These are phyloP conservation scores for Exophiala aquamarina DNA, from an alignment of 2,329 filamentous ascomycete species.

Conservation along the genomic window DNA sequence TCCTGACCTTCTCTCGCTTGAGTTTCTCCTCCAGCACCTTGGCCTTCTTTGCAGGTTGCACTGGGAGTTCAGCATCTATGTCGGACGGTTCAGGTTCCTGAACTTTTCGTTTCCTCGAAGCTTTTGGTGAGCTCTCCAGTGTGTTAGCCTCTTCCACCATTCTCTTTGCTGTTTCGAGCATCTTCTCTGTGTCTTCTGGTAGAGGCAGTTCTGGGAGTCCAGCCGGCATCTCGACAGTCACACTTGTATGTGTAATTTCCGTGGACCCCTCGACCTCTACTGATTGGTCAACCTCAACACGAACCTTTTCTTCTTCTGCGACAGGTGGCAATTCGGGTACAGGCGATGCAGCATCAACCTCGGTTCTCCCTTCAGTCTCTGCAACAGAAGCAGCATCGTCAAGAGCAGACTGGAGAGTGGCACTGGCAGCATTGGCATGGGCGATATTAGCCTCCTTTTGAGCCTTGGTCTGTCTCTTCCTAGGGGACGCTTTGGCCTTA, in stretches of 20 bases:
- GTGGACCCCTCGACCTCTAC: slow-evolving; percentile 67
- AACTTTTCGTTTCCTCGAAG: slow-evolving; percentile 65
- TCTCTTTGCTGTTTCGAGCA: slow-evolving; percentile 81
- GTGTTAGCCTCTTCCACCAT: slow-evolving; percentile 77
- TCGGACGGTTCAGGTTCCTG: slow-evolving; percentile 52
- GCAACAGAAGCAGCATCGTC: slow-evolving; percentile 41
- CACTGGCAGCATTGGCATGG: slow-evolving; percentile 49
- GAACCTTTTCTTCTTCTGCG: slow-evolving; percentile 53
- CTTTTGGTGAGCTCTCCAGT: slow-evolving; percentile 37
- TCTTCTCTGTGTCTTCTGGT: slow-evolving; percentile 74
- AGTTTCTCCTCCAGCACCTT: slow-evolving; percentile 70
- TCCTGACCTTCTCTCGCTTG: slow-evolving; percentile 82
- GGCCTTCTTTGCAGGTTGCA: slow-evolving; percentile 68
- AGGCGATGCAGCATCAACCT: slow-evolving; percentile 4
- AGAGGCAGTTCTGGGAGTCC: slow-evolving; percentile 66
- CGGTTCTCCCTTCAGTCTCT: slow-evolving; percentile 27
- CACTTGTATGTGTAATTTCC: slow-evolving; percentile 69
- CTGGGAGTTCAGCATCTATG: slow-evolving; percentile 34
- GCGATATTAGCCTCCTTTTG: slow-evolving; percentile 50
- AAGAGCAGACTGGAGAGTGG: slow-evolving; percentile 48
- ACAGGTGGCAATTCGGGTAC: slow-evolving; percentile 17
- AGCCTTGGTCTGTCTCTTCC: slow-evolving; percentile 52
- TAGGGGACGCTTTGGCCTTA: slow-evolving; percentile 49
- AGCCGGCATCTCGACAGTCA: slow-evolving; percentile 74
- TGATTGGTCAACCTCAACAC: slow-evolving; percentile 69